Percentiles rank a stretch among this genome's conserved stretches.
Conservation (phyloP, 2,329 filamentous ascomycete genomes). For the Emergomyces orientalis region DNA sequence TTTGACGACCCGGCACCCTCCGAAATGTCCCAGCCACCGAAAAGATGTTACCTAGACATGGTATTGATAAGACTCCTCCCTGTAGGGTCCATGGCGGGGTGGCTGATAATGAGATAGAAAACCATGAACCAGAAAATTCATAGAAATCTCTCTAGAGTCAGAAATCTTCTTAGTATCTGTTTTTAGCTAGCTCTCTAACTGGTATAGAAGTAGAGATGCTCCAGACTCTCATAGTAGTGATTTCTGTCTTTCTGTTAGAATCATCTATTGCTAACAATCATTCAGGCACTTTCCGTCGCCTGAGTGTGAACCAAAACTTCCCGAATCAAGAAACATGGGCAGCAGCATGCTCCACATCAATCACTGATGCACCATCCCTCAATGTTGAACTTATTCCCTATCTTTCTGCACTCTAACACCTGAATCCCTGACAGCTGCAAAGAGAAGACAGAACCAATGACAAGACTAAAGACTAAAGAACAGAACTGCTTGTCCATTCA, state of each 20-base stretch:
- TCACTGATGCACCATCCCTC: background rate
- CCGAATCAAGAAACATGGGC: background rate
- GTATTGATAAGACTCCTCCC: too few species aligned
- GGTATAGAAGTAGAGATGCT: background rate
- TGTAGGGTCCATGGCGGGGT: too few species aligned
- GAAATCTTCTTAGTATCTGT: background rate
- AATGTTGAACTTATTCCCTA: constrained; percentile 1
- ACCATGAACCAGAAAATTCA: background rate
- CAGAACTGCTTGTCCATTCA: background rate
- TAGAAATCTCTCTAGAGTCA: background rate
- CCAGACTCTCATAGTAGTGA: background rate
- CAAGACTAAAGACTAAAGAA: background rate
- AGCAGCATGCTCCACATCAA: constrained; percentile 2
- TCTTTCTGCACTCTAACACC: background rate
- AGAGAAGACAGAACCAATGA: constrained; percentile 1
- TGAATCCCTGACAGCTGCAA: background rate
- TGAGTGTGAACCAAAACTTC: background rate
- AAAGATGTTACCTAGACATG: too few species aligned
- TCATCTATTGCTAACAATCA: background rate
- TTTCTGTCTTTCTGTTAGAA: background rate
- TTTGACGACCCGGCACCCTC: too few species aligned
- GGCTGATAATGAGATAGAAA: background rate
- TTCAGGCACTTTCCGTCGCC: background rate
- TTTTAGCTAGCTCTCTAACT: background rate
- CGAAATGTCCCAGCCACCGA: too few species aligned